Percentiles rank a stretch among this genome's conserved stretches.
Conservation (phyloP, 2,329 filamentous ascomycete species). For the Epichloe gansuensis region DNA sequence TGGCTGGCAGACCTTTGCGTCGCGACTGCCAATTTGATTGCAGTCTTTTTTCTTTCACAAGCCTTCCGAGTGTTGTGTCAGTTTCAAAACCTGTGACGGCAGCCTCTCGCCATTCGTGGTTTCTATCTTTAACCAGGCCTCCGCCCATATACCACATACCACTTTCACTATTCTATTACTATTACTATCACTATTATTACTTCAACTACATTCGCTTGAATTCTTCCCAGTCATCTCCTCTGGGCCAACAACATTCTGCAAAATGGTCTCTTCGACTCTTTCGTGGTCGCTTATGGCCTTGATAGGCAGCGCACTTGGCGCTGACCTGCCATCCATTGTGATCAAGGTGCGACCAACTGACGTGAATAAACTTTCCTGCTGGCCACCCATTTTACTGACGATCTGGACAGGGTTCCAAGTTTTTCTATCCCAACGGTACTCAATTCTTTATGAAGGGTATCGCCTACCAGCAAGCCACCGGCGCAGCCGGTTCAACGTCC, state of each 20-base stretch:
- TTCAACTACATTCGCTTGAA: too few relatives aligned
- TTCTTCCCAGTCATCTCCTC: background rate
- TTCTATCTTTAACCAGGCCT: background rate
- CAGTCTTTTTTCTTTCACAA: background rate
- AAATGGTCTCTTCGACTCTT: conserved; percentile 23
- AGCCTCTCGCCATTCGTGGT: background rate
- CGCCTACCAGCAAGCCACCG: conserved; percentile 80
- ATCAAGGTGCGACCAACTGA: conserved; percentile 48
- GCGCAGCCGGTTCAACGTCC: conserved; percentile 39
- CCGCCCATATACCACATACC: background rate
- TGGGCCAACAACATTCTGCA: background rate
- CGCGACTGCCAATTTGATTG: background rate
- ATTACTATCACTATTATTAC: background rate
- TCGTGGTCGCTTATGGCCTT: conserved; percentile 26
- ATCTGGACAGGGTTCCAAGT: conserved; percentile 54
- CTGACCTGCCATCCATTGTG: conserved; percentile 44
- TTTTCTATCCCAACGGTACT: conserved; percentile 70
- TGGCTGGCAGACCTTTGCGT: background rate
- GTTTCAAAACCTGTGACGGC: background rate
- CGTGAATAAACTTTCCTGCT: background rate
- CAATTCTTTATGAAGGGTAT: conserved; percentile 77
- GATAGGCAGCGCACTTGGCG: conserved; percentile 28
- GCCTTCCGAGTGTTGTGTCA: background rate
- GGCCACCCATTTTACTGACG: background rate
- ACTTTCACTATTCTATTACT: background rate